Base-by-base conservation (phyloP, 1,284 basidiomycete genomes). In the Entoloma clypeatum region DNA sequence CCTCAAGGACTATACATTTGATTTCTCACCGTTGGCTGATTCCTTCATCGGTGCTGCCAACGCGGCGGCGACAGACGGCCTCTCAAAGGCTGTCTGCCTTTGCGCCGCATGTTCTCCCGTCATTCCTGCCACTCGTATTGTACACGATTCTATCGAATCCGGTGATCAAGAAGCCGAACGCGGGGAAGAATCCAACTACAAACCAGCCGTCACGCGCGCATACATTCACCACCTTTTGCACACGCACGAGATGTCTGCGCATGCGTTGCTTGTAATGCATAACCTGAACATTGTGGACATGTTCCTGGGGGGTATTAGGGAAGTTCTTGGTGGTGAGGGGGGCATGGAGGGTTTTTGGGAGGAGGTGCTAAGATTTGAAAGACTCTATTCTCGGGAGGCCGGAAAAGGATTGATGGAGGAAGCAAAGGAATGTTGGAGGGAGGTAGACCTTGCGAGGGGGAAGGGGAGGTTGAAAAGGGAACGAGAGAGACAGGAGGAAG, bases 221-320 rank as follows among this genome's bases (percentile, higher is more conserved):
- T 91, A 91, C 51, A 39, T 88, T 22, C 86, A 92, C 56, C 89
- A 92, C 53, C 74, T 92, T 8, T 65, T 91, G 29, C 81, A 85
- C 39, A 89, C 88, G 6, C 88, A 92, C 62, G 88, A 92, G 58
- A 90, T 92, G 88, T 79, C 81, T 0, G 81, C 86, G 1, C 84
- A 90, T 51, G 58, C 85, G 3, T 59, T 90, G 23, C 72, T 92
- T 8, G 72, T 71, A 7, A 69, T 79, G 62, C 89, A 92, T 58
- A 92, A 91, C 50, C 65, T 88, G 19, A 60, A 73, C 1, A 70
- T 89, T 2, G 62, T 87, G 19, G 75, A 80, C 32, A 58, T 63
- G 1, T 87, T 92, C 59, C 76, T 88, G 41, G 62, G 60, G 0
- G 75, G 74, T 0, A 62, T 88, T 1, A 71, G 86, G 19, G 32